These are phyloP conservation scores for Torulaspora globosa DNA, from an alignment of 1,139 yeast genomes.

Conservation along the genomic window DNA sequence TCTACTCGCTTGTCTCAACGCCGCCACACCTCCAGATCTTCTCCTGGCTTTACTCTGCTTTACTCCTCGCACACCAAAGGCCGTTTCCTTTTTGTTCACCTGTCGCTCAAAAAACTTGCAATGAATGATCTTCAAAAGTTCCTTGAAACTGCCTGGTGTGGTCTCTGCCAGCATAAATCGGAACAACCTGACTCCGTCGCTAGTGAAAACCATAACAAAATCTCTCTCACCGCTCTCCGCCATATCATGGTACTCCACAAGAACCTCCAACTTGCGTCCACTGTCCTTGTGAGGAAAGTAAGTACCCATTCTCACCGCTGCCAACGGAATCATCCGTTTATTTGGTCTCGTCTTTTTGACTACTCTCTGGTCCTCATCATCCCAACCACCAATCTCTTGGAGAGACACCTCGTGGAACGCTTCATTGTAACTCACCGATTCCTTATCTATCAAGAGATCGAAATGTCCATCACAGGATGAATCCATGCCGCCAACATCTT, in stretches of 20 bases:
- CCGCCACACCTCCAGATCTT: neutral
- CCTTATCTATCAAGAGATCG: neutral
- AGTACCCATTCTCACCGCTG: neutral
- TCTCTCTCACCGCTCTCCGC: neutral
- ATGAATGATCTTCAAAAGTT: slow-evolving; percentile 7
- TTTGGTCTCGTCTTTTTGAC: too few relatives aligned
- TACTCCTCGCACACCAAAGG: neutral
- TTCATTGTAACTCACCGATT: neutral
- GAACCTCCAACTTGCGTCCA: neutral
- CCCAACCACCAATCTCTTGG: too few relatives aligned
- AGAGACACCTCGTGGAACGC: neutral
- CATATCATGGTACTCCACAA: neutral
- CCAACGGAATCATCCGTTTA: neutral
- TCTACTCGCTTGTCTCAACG: slow-evolving; percentile 6
- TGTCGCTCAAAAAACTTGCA: slow-evolving; percentile 10
- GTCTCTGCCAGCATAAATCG: neutral
- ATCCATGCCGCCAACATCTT: neutral
- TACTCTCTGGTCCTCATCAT: too few relatives aligned
- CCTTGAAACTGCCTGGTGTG: slow-evolving; percentile 3
- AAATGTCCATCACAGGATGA: neutral
- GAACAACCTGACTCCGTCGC: slow-evolving; percentile 1
- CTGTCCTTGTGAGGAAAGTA: neutral
- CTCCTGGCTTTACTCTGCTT: neutral
- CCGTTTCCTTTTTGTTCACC: slow-evolving; percentile 4
- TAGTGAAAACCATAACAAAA: neutral